Conservation (phyloP, 2,329 filamentous ascomycete species). For the Aspergillus melleus region DNA sequence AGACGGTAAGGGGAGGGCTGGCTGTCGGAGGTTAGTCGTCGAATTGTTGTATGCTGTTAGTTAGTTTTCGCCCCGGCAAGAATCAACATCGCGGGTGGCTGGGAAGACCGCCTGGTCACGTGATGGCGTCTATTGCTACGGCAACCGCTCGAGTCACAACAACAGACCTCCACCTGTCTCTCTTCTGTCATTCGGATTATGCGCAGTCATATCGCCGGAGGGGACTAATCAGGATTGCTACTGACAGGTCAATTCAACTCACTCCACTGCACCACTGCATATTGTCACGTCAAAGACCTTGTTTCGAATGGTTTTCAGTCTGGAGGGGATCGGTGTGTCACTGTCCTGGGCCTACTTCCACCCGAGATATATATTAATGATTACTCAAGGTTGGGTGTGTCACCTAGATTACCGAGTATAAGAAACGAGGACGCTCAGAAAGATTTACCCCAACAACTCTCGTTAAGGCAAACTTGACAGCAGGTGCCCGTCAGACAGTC, state of each 20-base stretch:
- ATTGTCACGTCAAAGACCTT: slow-evolving; percentile 1
- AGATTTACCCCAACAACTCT: too few relatives aligned
- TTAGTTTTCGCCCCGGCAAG: slow-evolving; percentile 3
- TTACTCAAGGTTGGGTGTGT: too few relatives aligned
- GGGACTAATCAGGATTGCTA: not conserved
- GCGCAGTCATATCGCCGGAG: not conserved
- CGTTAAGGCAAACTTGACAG: too few relatives aligned
- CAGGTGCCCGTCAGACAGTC: too few relatives aligned
- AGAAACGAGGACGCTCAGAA: too few relatives aligned
- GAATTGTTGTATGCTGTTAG: slow-evolving; percentile 6
- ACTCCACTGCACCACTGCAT: not conserved
- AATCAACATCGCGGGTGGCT: slow-evolving; percentile 21
- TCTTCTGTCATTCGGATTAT: not conserved
- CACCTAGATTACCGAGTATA: too few relatives aligned
- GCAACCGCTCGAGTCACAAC: not conserved
- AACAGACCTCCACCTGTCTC: not conserved
- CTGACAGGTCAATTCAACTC: not conserved
- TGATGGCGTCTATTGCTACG: slow-evolving; percentile 9
- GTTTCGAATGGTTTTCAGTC: not conserved
- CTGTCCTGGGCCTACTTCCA: not conserved
- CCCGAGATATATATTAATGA: not conserved
- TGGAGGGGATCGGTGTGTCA: not conserved
- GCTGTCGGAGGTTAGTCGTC: slow-evolving; percentile 14
- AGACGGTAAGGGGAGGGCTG: slow-evolving; percentile 2
- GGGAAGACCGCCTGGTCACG: slow-evolving; percentile 10